A percentile compares a stretch with the other conserved stretches of the same genome.
phyloP scores from a whole-genome alignment of 2,329 filamentous ascomycete species.

The Cercospora zeina region DNA sequence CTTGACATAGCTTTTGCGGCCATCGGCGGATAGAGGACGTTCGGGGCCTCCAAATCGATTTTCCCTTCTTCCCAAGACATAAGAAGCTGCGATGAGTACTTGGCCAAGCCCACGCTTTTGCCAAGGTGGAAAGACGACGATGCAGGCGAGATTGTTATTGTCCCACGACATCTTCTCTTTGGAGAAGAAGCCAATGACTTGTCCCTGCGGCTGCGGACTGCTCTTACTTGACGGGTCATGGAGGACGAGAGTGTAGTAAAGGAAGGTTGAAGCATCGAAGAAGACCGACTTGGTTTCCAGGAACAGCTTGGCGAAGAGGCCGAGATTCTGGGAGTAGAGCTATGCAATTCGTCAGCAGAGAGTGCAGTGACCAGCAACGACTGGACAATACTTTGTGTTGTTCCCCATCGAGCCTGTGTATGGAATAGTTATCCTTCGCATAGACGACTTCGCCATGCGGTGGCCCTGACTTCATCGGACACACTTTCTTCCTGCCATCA shows the following conservation, averaged over 20 bases:
- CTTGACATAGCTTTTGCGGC: constrained; percentile 75
- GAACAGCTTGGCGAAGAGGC: constrained; percentile 94
- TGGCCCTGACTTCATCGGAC: constrained; percentile 43
- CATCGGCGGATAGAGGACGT: constrained; percentile 85
- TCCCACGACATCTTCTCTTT: constrained; percentile 99
- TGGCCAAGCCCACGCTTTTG: constrained; percentile 86
- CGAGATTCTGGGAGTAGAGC: constrained; percentile 92
- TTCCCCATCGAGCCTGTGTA: constrained; percentile 92
- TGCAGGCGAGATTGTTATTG: constrained; percentile 95
- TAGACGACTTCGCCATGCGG: constrained; percentile 76
- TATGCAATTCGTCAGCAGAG: constrained; percentile 25
- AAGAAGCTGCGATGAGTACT: constrained; percentile 87
- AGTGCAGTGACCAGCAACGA: not conserved
- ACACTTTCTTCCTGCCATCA: constrained; percentile 44
- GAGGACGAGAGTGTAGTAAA: constrained; percentile 89
- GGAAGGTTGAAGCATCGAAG: constrained; percentile 91
- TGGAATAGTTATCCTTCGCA: constrained; percentile 73
- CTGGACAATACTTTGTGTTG: constrained; percentile 58
- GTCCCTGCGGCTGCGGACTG: constrained; percentile 38
- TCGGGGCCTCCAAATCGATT: constrained; percentile 86
- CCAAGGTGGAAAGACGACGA: constrained; percentile 93
- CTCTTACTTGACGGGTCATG: constrained; percentile 39
- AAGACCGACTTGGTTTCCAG: constrained; percentile 98
- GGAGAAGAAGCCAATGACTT: constrained; percentile 93
- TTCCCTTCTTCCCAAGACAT: constrained; percentile 84